These are phyloP conservation scores for Pichiaceae sp. DNA, from an alignment of 1,139 yeast genomes.

Conservation along the genomic window DNA sequence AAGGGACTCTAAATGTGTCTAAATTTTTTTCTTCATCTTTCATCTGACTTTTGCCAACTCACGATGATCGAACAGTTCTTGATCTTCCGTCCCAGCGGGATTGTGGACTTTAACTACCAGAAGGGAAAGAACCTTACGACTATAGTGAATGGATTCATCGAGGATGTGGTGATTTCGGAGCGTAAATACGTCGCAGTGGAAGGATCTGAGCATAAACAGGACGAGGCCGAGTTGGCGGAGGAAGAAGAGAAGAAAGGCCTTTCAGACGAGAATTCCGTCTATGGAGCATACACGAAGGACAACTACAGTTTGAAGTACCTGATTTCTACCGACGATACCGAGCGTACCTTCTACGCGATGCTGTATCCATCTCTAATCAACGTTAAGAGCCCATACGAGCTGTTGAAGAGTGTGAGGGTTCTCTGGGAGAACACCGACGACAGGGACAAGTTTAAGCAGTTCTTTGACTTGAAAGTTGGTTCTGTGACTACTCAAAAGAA, in stretches of 20 bases:
- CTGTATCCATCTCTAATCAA: conserved; percentile 26
- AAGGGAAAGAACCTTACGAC: conserved; percentile 32
- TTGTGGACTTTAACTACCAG: conserved; percentile 45
- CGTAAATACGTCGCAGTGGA: conserved; percentile 26
- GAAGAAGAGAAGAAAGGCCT: conserved; percentile 6
- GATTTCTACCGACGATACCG: conserved; percentile 14
- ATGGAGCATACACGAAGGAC: conserved; percentile 26
- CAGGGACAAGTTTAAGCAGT: conserved; percentile 18
- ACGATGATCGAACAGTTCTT: conserved; percentile 54
- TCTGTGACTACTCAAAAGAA: conserved; percentile 6
- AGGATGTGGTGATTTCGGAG: conserved; percentile 39
- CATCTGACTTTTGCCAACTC: background rate
- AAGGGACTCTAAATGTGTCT: background rate
- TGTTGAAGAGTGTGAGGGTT: conserved; percentile 21
- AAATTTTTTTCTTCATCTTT: background rate
- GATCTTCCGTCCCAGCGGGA: conserved; percentile 50
- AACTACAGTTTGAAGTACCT: conserved; percentile 26
- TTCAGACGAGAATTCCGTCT: conserved; percentile 12
- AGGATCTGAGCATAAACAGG: conserved; percentile 13
- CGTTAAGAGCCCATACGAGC: conserved; percentile 25
- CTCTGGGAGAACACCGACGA: conserved; percentile 18
- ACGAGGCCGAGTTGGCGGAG: conserved; percentile 4
- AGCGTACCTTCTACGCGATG: conserved; percentile 21
- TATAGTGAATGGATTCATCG: conserved; percentile 42
- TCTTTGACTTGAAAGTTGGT: conserved; percentile 18